Base-by-base conservation (phyloP, 1,139 yeast genomes). In the Sugiyamaella castrensis region DNA sequence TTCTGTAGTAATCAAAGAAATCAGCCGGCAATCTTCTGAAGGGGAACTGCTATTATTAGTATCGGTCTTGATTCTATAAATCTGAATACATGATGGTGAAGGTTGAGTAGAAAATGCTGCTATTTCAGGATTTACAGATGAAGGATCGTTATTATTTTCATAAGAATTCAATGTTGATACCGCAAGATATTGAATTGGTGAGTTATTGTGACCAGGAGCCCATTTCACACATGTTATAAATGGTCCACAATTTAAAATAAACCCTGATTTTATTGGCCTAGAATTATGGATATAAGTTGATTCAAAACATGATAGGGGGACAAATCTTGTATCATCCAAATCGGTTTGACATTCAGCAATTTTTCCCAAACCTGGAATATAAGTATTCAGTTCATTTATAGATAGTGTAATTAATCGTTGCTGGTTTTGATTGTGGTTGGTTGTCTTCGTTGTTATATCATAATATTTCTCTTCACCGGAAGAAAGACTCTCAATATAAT, bases 151-250 rank as follows among this genome's bases (percentile, higher is more conserved):
- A 8, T 37, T 28, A 12, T 37, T 12, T 4, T 46, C 49, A n/a
- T 28, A 13, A 27, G 5, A 49, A 66, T 15, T 74, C 70, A 19
- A 80, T 63, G 81, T 65, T 0, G 83, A 70, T 0, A 81, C 76
- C 0, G 86, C 87, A 47, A 84, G 62, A 53, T 72, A 75, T 48
- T 77, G 77, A 4, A 47, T 42, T 2, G 57, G 56, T 2, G 64
- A 51, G 1, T 58, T 49, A 43, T 61, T 57, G 24, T 19, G 24
- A 8, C 65, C 64, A 1, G 72, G 66, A 0, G 70, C 67, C 60
- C 63, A 55, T 24, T 56, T 46, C 44, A 62, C 49, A 26, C 62
- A 54, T 12, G 61, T 56, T 9, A 62, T 57, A 27, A 55, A 56
- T 7, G 56, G 57, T 1, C 67, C 68, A 8, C 55, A 60, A 40